Conservation (phyloP, 805 yeast species). For the Schwanniomyces vanrijiae region DNA sequence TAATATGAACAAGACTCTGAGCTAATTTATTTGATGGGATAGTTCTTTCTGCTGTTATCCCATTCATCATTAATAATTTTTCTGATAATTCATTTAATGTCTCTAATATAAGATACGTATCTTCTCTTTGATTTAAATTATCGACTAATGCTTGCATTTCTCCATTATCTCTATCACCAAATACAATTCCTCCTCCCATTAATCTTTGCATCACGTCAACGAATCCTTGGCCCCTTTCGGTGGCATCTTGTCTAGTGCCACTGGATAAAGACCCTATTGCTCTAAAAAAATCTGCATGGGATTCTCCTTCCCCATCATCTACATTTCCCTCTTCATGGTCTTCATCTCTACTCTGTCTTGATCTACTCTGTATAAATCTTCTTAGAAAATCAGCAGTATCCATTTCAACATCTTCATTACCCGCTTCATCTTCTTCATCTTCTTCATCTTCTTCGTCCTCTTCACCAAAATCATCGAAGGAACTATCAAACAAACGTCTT, state of each 20-base stretch:
- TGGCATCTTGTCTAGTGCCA: slow-evolving; percentile 12
- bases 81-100: slow-evolving; percentile 66
- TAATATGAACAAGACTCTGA: slow-evolving; percentile 52
- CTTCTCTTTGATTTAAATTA: slow-evolving; percentile 46
- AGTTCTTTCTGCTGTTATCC: slow-evolving; percentile 56
- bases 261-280: slow-evolving; percentile 23
- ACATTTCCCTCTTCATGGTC: slow-evolving; percentile 9
- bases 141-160: slow-evolving; percentile 37
- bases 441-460: slow-evolving; percentile 19
- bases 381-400: slow-evolving; percentile 19
- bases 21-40: slow-evolving; percentile 63
- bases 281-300: slow-evolving; percentile 24
- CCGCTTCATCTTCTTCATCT: slow-evolving; percentile 9
- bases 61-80: slow-evolving; percentile 66
- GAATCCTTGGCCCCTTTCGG: slow-evolving; percentile 16
- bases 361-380: slow-evolving; percentile 16
- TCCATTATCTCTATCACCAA: slow-evolving; percentile 20
- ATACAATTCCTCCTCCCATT: slow-evolving; percentile 26
- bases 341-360: slow-evolving; percentile 8
- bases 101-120: slow-evolving; percentile 62
- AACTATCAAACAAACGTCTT: slow-evolving; percentile 20
- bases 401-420: slow-evolving; percentile 13
- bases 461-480: slow-evolving; percentile 15
- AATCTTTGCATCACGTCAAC: slow-evolving; percentile 34
- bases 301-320: slow-evolving; percentile 15